Percentiles rank a stretch among this genome's conserved stretches.
These are phyloP conservation scores for Daldinia eschscholtzii DNA, from an alignment of 2,329 filamentous ascomycete species.

Conservation along the genomic window DNA sequence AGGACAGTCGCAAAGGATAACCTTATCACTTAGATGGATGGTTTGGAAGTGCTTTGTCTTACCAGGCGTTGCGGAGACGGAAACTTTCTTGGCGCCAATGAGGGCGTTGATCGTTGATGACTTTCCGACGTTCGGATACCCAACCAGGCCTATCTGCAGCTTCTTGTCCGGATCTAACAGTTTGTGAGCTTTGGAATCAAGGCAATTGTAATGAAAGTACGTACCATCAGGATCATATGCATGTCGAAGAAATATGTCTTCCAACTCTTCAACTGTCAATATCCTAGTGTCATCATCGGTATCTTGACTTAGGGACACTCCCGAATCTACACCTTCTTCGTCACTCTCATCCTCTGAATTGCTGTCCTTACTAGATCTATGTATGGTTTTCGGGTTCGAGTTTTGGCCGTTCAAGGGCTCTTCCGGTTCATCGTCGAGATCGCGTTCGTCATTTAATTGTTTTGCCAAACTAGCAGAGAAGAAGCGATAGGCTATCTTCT, in stretches of 20 bases:
- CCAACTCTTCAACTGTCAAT: constrained; percentile 91
- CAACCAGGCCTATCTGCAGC: constrained; percentile 91
- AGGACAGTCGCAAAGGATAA: constrained; percentile 96
- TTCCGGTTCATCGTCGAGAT: constrained; percentile 64
- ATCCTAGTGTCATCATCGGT: constrained; percentile 78
- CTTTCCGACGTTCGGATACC: constrained; percentile 99
- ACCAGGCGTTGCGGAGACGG: constrained; percentile 94
- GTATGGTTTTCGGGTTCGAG: constrained; percentile 53
- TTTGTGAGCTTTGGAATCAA: constrained; percentile 43
- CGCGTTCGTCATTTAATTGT: constrained; percentile 82
- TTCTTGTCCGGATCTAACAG: constrained; percentile 68
- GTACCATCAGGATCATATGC: constrained; percentile 69
- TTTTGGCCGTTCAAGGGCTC: constrained; percentile 51
- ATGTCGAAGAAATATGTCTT: constrained; percentile 86
- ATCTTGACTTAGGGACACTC: constrained; percentile 56
- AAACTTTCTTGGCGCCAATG: constrained; percentile 98
- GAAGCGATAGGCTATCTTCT: constrained; percentile 90
- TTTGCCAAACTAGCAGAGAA: constrained; percentile 95
- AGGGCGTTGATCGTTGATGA: constrained; percentile 99
- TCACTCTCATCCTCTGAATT: constrained; percentile 51
- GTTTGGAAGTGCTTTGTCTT: constrained; percentile 99
- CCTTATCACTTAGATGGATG: constrained; percentile 89
- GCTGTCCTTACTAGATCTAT: constrained; percentile 40
- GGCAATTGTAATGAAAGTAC: constrained; percentile 35
- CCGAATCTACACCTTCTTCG: constrained; percentile 54